Conservation (phyloP, 1,284 basidiomycete genomes). For the Apiotrichum veenhuisii region DNA sequence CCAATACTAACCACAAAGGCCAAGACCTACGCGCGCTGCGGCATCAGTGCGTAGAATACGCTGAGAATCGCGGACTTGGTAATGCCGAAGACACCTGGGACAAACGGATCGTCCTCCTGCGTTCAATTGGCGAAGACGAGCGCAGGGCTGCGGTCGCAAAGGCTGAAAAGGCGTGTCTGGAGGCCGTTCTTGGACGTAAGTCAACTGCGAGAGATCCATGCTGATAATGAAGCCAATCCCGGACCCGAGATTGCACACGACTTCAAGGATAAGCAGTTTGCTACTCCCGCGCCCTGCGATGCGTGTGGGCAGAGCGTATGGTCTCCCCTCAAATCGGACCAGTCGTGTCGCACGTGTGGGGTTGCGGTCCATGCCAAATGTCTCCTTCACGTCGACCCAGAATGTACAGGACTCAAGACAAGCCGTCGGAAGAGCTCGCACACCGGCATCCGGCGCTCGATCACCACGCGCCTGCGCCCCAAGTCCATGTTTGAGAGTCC, state of each 20-base stretch:
- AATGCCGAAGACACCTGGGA: slow-evolving; percentile 24
- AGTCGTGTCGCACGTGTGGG: slow-evolving; percentile 16
- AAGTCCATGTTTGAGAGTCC: slow-evolving; percentile 11
- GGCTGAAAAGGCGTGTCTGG: slow-evolving; percentile 20
- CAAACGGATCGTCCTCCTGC: slow-evolving; percentile 11
- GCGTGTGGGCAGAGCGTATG: slow-evolving; percentile 19
- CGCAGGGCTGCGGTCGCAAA: slow-evolving; percentile 15
- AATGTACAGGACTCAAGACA: slow-evolving; percentile 18
- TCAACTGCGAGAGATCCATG: no score
- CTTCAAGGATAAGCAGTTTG: slow-evolving; percentile 21
- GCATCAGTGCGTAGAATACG: slow-evolving; percentile 6
- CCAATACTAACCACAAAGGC: slow-evolving; percentile 6
- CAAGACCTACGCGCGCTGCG: slow-evolving; percentile 9
- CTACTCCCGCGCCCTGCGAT: slow-evolving; percentile 18
- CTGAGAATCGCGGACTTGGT: slow-evolving; percentile 18
- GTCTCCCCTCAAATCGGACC: slow-evolving; percentile 17
- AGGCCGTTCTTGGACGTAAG: slow-evolving; percentile 21
- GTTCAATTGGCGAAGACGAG: slow-evolving; percentile 17
- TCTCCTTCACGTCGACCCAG: slow-evolving; percentile 19
- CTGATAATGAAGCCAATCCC: slow-evolving; percentile 7
- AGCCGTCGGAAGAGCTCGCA: slow-evolving; percentile 1
- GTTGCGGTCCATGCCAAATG: slow-evolving; percentile 22
- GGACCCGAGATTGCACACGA: slow-evolving; percentile 20
- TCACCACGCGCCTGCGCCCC: slow-evolving; percentile 12
- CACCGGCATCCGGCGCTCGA: slow-evolving; percentile 9